Percentiles rank a stretch among this genome's conserved stretches.
Conservation (phyloP, 768 basidiomycete genomes). For the Lactifluus volemus region DNA sequence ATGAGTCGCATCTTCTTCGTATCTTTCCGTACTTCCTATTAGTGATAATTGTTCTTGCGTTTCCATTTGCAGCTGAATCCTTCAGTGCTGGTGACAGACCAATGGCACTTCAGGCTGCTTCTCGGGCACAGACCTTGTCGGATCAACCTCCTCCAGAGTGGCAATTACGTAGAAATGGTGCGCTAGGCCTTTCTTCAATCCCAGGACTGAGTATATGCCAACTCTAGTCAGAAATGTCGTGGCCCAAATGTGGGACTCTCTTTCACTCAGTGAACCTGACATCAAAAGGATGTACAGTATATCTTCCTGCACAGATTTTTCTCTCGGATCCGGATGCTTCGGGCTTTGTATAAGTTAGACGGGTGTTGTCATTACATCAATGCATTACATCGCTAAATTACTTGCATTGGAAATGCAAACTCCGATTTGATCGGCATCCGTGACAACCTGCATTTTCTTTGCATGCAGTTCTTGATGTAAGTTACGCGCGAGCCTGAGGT, state of each 20-base stretch:
- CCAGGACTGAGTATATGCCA: too few species aligned
- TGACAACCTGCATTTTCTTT: too few species aligned
- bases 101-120: conserved; percentile 20
- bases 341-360: too few species aligned
- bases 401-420: too few species aligned
- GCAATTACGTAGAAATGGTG: conserved; percentile 20
- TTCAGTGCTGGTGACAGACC: conserved; percentile 22
- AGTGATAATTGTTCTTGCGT: background rate
- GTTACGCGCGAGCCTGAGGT: conserved; percentile 7
- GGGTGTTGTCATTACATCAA: too few species aligned
- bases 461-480: background rate
- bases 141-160: background rate
- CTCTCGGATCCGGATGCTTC: too few species aligned
- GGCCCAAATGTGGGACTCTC: too few species aligned
- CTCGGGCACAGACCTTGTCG: background rate
- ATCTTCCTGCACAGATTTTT: too few species aligned
- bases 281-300: too few species aligned
- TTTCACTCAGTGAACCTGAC: too few species aligned
- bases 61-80: background rate
- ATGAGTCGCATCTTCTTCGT: background rate
- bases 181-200: background rate
- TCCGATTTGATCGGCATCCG: too few species aligned
- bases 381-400: too few species aligned
- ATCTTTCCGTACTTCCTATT: background rate
- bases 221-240: background rate